Evolutionary conservation across 148 eudicot species (phyloP), one percentile per base, ranked within the genome.

Genomic region (Cornus controversa): DNA sequence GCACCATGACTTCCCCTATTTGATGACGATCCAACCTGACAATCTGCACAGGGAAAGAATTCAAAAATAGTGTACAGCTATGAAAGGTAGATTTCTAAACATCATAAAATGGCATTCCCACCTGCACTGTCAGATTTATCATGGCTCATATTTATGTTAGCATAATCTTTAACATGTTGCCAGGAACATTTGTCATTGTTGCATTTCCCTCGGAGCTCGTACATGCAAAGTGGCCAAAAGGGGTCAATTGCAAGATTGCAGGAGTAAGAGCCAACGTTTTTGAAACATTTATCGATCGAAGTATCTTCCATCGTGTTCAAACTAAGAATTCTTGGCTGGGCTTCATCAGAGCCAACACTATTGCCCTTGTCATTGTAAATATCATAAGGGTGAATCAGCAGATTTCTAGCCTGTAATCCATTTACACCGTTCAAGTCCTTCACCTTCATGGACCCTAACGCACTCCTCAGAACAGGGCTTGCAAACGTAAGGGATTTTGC

Each of bases 161-260:
- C 70, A 71, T 78, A 78, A 67, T 92, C 88, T 78, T 79, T 81
- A 34, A 75, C 69, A 83, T 92, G 97, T 83, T 92, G 97, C 89
- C 86, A 87, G 75, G 88, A 78, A 80, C 97, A 92, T 79, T 92
- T 92, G 76, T 88, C 90, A 74, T 92, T 75, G 81, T 92, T 90
- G 83, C 97, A 92, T 86, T 85, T 88, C 37, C 93, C 93, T 62
- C 92, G 88, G 73, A 92, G 92, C 82, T 92, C 97, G 79, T 81
- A 89, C 86, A 90, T 84, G 84, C 97, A 92, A 71, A 92, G 87
- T 58, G 97, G 90, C 92, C 90, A 87, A 65, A 86, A 78, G 25
- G 93, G 92, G 83, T 92, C 85, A 36, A 92, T 82, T 1, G 79
- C 72, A 63, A 75, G 60, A 47, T 83, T 82, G 83, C 81, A 77